Evolutionary conservation across 306 rosid species (phyloP).

Genomic region (Vigna unguiculata): DNA sequence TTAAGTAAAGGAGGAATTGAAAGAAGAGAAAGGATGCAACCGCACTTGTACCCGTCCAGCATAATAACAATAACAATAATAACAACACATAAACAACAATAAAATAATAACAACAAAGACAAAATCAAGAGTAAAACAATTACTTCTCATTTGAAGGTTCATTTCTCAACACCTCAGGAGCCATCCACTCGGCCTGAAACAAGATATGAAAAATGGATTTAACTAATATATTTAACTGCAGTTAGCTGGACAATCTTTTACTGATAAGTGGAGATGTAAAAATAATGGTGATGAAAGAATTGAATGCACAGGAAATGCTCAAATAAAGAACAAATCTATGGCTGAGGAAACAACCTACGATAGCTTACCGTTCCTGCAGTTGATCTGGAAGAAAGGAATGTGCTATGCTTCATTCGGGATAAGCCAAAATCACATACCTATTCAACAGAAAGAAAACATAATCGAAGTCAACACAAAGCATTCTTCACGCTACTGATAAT

Average conservation of each 20-base stretch:
- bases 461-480: conserved; percentile 36
- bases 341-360: not conserved
- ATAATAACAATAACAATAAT: not conserved
- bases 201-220: conserved; percentile 38
- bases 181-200: conserved; percentile 99
- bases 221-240: conserved; percentile 35
- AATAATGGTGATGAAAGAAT: too few species aligned
- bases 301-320: not conserved
- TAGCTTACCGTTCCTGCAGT: conserved; percentile 95
- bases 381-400: conserved; percentile 97
- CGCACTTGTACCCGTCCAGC: not conserved
- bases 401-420: conserved; percentile 90
- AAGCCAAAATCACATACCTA: conserved; percentile 98
- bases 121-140: conserved; percentile 35
- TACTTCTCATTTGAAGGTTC: conserved; percentile 98
- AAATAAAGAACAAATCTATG: conserved; percentile 19
- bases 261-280: not conserved
- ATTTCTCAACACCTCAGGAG: conserved; percentile 95
- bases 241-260: conserved; percentile 16
- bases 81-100: not conserved
- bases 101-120: not conserved
- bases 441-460: conserved; percentile 27
- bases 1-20: conserved; percentile 13
- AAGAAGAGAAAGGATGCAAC: conserved; percentile 17
- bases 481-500: conserved; percentile 31